Base-by-base conservation (phyloP, 2,329 filamentous ascomycete genomes). In the Rutstroemia sp. region DNA sequence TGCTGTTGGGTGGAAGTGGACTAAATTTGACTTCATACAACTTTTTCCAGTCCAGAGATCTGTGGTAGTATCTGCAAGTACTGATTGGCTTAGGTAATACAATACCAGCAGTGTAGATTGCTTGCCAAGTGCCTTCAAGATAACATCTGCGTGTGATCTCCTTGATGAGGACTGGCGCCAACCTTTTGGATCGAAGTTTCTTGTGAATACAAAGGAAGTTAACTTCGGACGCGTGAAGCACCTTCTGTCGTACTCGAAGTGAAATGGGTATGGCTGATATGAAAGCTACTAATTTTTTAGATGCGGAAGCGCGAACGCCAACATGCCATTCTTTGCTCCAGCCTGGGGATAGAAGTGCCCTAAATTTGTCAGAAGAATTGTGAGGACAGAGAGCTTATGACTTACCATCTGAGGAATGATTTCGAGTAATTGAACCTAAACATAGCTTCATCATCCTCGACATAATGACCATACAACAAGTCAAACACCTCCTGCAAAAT, bases 191-290 rank as follows among this genome's bases (percentile, higher is more conserved):
- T 51, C 94, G 89, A 34, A 99, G 83, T 75, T 97, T 97, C 79
- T 97, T 97, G 79, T 99, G 94, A 55, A 99, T 87, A 69, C 92
- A 95, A 63, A 99, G 85, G 74, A 97, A 99, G 77, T 99, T 99
- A 74, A 99, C 94, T 72, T 99, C 94, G 49, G 89, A 91, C 64
- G 88, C 86, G 61, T 85, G 82, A 59, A 99, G 74, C 57, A 81
- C 75, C 58, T 88, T 88, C 58, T 87, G 78, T 61, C 92, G 88
- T 45, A 99, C 85, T 52, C 87, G 85, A 57, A 99, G 77, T 62
- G 86, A 81, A 59, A 94, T 86, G 1, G 94, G 94, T 47, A 97
- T 89, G 65, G 91, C 94, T 42, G 91, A 95, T 70, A 99, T 97
- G 73, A 95, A 96, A 56, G 92, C 94, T 52, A 96, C 91, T 16